These are phyloP conservation scores for Pestalotiopsis sp. DNA, from an alignment of 2,329 filamentous ascomycete species.

Conservation along the genomic window DNA sequence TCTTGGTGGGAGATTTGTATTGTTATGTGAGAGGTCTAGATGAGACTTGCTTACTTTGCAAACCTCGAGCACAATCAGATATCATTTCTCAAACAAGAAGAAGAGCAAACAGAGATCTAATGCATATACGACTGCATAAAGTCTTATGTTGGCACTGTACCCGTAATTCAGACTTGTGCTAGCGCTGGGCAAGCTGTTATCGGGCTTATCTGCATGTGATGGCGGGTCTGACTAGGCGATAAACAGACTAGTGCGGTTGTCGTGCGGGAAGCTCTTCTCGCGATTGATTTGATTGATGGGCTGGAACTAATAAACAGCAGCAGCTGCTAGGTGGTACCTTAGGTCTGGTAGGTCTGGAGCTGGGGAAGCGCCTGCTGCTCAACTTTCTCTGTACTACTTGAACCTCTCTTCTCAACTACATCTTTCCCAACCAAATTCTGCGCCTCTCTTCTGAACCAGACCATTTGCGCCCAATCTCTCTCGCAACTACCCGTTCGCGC, in stretches of 20 bases:
- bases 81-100: too few relatives aligned
- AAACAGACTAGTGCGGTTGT: constrained; percentile 1
- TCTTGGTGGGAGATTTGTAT: too few relatives aligned
- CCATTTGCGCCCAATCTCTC: constrained; percentile 8
- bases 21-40: too few relatives aligned
- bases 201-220: constrained; percentile 12
- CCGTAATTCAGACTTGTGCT: not conserved
- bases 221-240: not conserved
- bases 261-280: constrained; percentile 3
- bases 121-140: not conserved
- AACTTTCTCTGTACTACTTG: constrained; percentile 1
- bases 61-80: too few relatives aligned
- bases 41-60: too few relatives aligned
- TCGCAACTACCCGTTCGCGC: not conserved
- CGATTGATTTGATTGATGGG: constrained; percentile 9
- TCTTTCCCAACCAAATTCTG: not conserved
- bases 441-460: not conserved
- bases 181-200: not conserved
- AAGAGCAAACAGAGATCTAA: too few relatives aligned
- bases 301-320: constrained; percentile 12
- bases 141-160: not conserved
- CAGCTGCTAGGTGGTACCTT: not conserved
- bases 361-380: constrained; percentile 7
- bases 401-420: not conserved
- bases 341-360: not conserved